These are phyloP conservation scores for Triangularia verruculosa DNA, from an alignment of 2,329 filamentous ascomycete species.

Conservation along the genomic window DNA sequence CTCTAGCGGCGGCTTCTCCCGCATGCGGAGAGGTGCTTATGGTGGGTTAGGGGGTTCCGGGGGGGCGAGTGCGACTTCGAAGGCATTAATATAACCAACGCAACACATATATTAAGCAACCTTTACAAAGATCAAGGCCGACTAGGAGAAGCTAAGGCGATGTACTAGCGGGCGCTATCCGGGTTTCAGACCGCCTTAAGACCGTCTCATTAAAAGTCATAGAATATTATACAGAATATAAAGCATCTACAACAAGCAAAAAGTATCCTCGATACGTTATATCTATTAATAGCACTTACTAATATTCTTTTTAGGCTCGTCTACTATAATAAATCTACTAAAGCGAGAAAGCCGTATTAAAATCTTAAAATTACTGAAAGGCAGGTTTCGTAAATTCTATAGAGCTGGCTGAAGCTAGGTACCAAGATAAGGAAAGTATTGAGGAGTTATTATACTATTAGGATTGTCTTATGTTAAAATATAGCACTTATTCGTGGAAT, in stretches of 20 bases:
- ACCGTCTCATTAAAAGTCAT: neutral
- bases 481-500: neutral
- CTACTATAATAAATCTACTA: neutral
- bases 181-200: neutral
- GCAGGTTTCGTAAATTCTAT: neutral
- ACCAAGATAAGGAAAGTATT: neutral
- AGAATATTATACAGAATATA: neutral
- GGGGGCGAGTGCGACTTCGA: conserved; percentile 4
- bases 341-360: neutral
- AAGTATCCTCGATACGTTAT: neutral
- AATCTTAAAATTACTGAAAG: neutral
- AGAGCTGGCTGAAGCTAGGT: neutral
- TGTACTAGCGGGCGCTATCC: conserved; percentile 13
- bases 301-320: neutral
- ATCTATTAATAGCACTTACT: neutral
- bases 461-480: neutral
- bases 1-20: conserved; percentile 17
- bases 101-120: conserved; percentile 11
- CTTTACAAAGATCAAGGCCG: conserved; percentile 11
- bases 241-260: neutral
- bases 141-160: conserved; percentile 10
- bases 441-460: too few relatives aligned
- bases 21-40: conserved; percentile 17
- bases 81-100: neutral
- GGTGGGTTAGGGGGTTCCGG: conserved; percentile 14